Base-by-base conservation (phyloP, 768 basidiomycete genomes). In the Suillus hirtellus region DNA sequence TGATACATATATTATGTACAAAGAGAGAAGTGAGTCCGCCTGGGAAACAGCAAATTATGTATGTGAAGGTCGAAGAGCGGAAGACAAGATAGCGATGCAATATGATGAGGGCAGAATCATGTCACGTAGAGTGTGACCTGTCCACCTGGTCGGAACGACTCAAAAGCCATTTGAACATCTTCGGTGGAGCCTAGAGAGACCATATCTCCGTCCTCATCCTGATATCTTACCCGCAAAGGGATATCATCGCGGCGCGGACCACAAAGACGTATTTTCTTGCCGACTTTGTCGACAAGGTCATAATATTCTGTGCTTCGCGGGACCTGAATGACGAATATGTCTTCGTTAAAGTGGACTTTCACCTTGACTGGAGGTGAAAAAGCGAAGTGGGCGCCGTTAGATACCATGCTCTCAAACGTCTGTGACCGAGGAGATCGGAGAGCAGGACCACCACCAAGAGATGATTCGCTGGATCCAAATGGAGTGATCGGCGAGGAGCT, bases 271-370 rank as follows among this genome's bases (percentile, higher is more conserved):
- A 98, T 96, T 85, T 98, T 99, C 78, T 88, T 88, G 40, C 91
- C 89, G 1, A 99, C 93, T 73, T 89, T 90, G 75, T 95, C 91
- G 60, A 96, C 90, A 60, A 99, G 81, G 50, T 95, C 92, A 60
- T 79, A 81, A 75, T 89, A 96, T 73, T 91, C 87, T 40, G 92
- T 93, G 65, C 81, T 77, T 65, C 89, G 84, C 49, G 92, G 84
- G 31, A 96, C 93, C 76, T 94, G 91, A 63, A 98, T 92, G 66
- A 96, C 90, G 72, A 98, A 99, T 53, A 97, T 91, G 73, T 97
- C 95, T 69, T 96, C 92, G 70, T 93, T 88, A 79, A 91, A 98
- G 75, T 93, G 92, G 60, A 98, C 94, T 77, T 96, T 96, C 72
- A 98, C 88, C 73, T 95, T 93, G 49, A 98, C 89, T 12, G 89